phyloP scores from a whole-genome alignment of 805 yeast species.

The Cyberlindnera bimundalis region DNA sequence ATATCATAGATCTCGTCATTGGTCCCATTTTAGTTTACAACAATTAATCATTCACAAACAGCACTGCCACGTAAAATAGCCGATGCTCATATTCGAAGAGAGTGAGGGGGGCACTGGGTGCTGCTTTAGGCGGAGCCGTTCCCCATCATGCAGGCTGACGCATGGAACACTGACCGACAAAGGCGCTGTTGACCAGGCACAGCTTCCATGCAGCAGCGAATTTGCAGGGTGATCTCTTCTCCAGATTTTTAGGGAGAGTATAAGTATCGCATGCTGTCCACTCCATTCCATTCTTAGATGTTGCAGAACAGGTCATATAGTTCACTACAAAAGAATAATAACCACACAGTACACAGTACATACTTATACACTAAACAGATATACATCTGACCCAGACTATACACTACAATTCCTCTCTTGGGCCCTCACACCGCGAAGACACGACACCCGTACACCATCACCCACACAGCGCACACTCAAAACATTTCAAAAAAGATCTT shows the following conservation, averaged over 20 bases:
- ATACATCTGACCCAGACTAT: no score
- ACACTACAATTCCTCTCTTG: not conserved
- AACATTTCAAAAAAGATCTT: no score
- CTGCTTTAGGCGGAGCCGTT: not conserved
- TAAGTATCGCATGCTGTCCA: not conserved
- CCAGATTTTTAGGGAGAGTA: not conserved
- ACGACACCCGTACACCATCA: slow-evolving; percentile 1
- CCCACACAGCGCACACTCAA: no score
- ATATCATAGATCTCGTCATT: no score
- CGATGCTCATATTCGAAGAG: not conserved
- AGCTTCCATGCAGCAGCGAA: slow-evolving; percentile 11
- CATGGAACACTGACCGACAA: slow-evolving; percentile 6
- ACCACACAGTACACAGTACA: no score
- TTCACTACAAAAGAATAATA: no score
- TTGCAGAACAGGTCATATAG: no score
- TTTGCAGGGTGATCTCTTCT: slow-evolving; percentile 2
- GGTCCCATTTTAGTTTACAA: no score
- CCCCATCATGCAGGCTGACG: slow-evolving; percentile 4
- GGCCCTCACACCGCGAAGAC: not conserved
- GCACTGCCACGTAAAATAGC: not conserved
- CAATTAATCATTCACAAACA: no score
- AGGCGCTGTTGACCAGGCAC: slow-evolving; percentile 14
- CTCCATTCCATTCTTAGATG: no score
- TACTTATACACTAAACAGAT: not conserved
- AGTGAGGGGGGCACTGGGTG: not conserved